Base-by-base conservation (phyloP, 106 monocot species). In the Chionographis japonica region DNA sequence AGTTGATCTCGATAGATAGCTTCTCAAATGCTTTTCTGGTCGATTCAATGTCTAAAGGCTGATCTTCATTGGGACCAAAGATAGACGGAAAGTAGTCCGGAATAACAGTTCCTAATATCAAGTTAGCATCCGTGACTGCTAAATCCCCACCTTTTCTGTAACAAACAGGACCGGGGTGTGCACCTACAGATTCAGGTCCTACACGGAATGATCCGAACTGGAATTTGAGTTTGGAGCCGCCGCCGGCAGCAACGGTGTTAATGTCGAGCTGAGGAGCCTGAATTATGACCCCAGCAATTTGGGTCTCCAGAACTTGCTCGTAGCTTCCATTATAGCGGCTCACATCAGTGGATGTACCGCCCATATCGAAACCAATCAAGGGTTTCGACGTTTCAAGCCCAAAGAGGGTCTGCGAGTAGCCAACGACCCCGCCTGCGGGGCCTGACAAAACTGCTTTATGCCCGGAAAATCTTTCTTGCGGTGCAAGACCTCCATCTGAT, bases 151-250 rank as follows among this genome's bases (percentile, higher is more conserved):
- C 89, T 84, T 97, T 97, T 18, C 89, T 71, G 53, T 97, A 97
- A 76, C 92, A 97, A 67, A 97, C 86, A n/a, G 95, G 95, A 55
- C 95, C 95, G n/a, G 95, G 95, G 35, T 97, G 95, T 19, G 95
- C 95, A 58, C 95, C 95, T 46, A 97, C 95, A 0, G 95, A 97
- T 66, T 97, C 95, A 52, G 95, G 89, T 16, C 95, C 95, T n/a
- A 97, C 92, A 36, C 76, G 76, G 69, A 97, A 97, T 17, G 95
- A 82, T 42, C 95, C 95, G 64, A 97, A 92, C 65, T 82, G 86
- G 41, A 97, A 97, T 59, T 92, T 92, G 40, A 97, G 92, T 69
- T 89, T 97, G 1, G 95, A 97, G n/a, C 95, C 95, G 54, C 95
- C 95, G 60, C 95, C 95, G 36, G 95, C 92, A 61, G 95, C 92